Evolutionary conservation across 192 early-diverging fungal genomes (phyloP), one percentile per base, ranked within the genome.

Genomic region (Diversispora eburnea): DNA sequence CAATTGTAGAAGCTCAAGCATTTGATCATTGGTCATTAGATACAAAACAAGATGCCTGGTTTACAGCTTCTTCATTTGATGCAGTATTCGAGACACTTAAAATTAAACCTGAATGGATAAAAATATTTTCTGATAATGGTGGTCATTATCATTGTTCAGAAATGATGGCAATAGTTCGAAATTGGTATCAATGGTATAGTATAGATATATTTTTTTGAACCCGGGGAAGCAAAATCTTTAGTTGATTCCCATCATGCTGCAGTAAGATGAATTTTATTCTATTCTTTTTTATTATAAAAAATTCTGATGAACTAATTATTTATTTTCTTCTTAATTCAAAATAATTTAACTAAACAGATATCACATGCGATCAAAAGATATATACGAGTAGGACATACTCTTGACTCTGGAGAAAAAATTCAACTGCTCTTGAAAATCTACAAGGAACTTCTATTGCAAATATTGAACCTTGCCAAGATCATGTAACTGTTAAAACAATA

Each of bases 321-420:
- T 59, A 1, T 59, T 25, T 33, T 59, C 3, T 59, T 22, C 25
- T 59, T 59, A 19, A 6, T 25, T 6, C n/a, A n/a, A n/a, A 59
- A 9, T 59, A 8, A 33, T 25, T 25, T 22, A 25, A 6, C 1
- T 59, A 22, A 25, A 25, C 7, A 59, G 57, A 59, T 59, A 59
- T 59, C 57, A 1, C 57, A 59, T 59, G 57, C 20, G 25, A 59
- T 59, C 2, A 49, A 25, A 59, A 59, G 57, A 59, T 59, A 25
- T 22, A 25, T 59, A 59, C 5, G 57, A 25, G 3, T 59, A 59
- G 22, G 57, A 9, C 1, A 59, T 59, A 59, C 57, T 59, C 57
- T 59, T 59, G 20, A 59, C 20, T 20, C 20, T 59, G 20, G 57
- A 59, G 57, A 59, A 59, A 25, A 59, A 19, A 59, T 59, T 59